These are phyloP conservation scores for Salix viminalis DNA, from an alignment of 345 rosid genomes.

Conservation along the genomic window DNA sequence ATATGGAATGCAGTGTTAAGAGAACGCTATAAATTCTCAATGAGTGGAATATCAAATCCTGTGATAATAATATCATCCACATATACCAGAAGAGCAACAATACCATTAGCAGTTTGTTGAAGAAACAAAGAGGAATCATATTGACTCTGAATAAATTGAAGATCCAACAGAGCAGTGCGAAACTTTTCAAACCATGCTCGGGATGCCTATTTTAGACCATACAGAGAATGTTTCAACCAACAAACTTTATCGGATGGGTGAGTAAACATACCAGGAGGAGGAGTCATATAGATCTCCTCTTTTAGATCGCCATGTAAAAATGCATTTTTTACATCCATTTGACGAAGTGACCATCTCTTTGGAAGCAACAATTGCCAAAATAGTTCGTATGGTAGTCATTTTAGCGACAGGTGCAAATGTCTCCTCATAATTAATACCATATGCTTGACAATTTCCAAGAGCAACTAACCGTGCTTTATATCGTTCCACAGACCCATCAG, in stretches of 20 bases:
- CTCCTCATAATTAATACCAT: no score
- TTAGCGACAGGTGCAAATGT: no score
- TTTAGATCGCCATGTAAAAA: not conserved
- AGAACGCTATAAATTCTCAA: not conserved
- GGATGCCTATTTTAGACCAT: not conserved
- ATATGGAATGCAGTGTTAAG: not conserved
- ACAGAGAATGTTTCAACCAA: not conserved
- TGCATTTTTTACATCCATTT: not conserved
- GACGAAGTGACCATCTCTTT: not conserved
- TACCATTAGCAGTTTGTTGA: not conserved
- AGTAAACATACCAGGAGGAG: not conserved
- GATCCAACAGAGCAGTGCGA: not conserved
- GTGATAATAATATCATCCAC: not conserved
- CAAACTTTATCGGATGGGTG: no score
- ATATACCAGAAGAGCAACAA: no score
- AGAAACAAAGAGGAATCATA: not conserved
- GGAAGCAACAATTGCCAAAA: not conserved
- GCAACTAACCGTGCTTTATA: no score
- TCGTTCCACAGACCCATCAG: no score
- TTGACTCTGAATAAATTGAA: not conserved
- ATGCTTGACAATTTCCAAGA: no score
- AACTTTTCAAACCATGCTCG: not conserved
- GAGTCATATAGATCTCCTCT: not conserved
- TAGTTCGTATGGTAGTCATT: no score
- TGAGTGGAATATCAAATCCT: not conserved